Conservation (phyloP, 257 asterid genomes). For the Solanum lignicaule region DNA sequence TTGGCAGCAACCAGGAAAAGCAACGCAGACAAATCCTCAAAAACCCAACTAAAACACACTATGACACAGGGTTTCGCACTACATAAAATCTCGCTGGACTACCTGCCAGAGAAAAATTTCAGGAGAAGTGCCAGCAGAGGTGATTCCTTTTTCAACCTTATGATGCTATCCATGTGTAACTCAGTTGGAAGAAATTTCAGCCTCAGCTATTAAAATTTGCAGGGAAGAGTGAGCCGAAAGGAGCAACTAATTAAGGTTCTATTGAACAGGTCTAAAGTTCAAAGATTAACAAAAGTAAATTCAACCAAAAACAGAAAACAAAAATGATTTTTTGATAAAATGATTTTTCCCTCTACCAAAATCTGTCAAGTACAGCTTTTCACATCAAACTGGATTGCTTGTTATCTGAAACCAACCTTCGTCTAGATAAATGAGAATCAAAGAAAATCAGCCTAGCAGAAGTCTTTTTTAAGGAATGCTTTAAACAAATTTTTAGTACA, state of each 20-base stretch:
- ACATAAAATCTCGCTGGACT: neutral
- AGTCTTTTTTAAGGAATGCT: neutral
- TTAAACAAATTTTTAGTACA: neutral
- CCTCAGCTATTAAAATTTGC: neutral
- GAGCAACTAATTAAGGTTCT: neutral
- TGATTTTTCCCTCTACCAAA: neutral
- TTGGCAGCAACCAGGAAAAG: neutral
- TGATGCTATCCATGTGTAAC: neutral
- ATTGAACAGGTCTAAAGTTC: neutral
- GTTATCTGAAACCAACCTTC: neutral
- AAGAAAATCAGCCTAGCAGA: neutral
- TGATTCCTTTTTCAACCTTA: neutral
- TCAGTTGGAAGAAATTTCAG: neutral
- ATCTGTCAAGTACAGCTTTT: neutral
- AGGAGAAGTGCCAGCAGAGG: neutral
- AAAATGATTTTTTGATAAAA: neutral
- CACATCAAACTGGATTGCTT: neutral
- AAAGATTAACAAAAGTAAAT: neutral
- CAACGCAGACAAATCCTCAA: neutral
- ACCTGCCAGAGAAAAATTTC: neutral
- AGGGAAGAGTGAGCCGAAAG: neutral
- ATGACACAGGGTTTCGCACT: neutral
- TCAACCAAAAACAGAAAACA: neutral
- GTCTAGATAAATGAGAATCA: neutral
- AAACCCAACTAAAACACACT: neutral